These are phyloP conservation scores for Iberis pinnata DNA, from an alignment of 345 rosid species.

Conservation along the genomic window DNA sequence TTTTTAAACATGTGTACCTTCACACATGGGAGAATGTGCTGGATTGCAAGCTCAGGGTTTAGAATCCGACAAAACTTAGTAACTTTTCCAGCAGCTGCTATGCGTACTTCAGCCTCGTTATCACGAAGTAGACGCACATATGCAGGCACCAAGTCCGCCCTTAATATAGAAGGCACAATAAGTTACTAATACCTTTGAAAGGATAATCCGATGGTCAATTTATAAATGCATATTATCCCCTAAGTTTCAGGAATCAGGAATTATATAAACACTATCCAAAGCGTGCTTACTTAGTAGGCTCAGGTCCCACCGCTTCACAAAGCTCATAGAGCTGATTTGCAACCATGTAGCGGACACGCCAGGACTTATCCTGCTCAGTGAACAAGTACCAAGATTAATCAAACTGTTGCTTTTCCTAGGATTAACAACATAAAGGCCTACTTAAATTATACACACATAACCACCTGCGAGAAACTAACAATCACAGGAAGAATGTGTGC, in stretches of 20 bases:
- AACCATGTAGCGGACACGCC: constrained; percentile 98
- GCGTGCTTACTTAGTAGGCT: constrained; percentile 60
- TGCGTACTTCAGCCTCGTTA: constrained; percentile 99
- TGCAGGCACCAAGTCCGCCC: constrained; percentile 90
- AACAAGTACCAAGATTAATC: too few relatives aligned
- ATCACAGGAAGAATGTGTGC: constrained; percentile 65
- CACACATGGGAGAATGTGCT: constrained; percentile 87
- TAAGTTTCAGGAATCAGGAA: not conserved
- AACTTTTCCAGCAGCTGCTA: constrained; percentile 96
- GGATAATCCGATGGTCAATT: too few relatives aligned
- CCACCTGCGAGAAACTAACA: constrained; percentile 72
- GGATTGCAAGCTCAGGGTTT: constrained; percentile 77
- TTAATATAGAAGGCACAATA: constrained; percentile 27
- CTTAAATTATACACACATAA: too few relatives aligned
- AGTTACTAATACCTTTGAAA: too few relatives aligned
- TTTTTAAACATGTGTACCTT: too few relatives aligned
- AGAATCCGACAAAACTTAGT: constrained; percentile 86
- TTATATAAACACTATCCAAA: not conserved
- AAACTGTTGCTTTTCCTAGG: too few relatives aligned
- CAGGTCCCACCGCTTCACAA: constrained; percentile 94
- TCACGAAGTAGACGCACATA: constrained; percentile 89
- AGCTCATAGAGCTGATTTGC: constrained; percentile 95
- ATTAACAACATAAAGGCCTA: too few relatives aligned
- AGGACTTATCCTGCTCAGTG: constrained; percentile 72
- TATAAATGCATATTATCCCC: too few relatives aligned